Evolutionary conservation across 2,329 filamentous ascomycete genomes (phyloP), one percentile per base, ranked within the genome.

Genomic region (Ceratocystis smalleyi): DNA sequence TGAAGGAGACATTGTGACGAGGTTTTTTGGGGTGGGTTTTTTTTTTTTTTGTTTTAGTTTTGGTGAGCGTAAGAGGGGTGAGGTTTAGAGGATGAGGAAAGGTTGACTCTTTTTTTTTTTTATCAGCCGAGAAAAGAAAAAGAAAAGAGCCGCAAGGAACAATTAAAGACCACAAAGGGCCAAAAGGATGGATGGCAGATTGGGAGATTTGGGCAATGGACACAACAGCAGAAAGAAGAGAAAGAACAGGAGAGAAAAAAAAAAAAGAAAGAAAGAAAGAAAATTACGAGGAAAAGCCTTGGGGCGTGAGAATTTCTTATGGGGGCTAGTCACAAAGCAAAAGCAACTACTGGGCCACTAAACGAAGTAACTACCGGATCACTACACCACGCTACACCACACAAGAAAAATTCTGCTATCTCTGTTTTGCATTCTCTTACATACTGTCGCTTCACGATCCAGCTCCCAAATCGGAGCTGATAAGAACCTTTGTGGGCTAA

Each of bases 1-100:
- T 65, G 75, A 71, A 67, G 77, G 77, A 73, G 77, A 76, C 78
- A 79, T 79, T 10, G 24, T 43, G 59, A 43, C 45, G 40, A 47
- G 49, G 15, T 15, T 59, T 40, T 40, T 35, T 4, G 27, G 27
- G 22, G 17, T 45, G n/a, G n/a, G n/a, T n/a, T n/a, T n/a, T n/a
- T 54, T 40, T 59, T 24, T 43, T 47, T 47, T 61, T 47, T 6
- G 43, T n/a, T n/a, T n/a, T n/a, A n/a, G 15, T 47, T 24, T 49
- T n/a, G 24, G 40, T 35, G 51, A 30, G 10, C 19, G 24, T 32
- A 40, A n/a, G 22, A 40, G 51, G 22, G 51, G 27, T 10, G 43
- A 30, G 54, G 67, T 64, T 43, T 61, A 30, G 19, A 68, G 65
- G 54, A 49, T 57, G 54, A 43, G 40, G 45, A 60, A 60, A 64